phyloP scores from a whole-genome alignment of 2,329 filamentous ascomycete genomes.

The Fusarium incarnatum region DNA sequence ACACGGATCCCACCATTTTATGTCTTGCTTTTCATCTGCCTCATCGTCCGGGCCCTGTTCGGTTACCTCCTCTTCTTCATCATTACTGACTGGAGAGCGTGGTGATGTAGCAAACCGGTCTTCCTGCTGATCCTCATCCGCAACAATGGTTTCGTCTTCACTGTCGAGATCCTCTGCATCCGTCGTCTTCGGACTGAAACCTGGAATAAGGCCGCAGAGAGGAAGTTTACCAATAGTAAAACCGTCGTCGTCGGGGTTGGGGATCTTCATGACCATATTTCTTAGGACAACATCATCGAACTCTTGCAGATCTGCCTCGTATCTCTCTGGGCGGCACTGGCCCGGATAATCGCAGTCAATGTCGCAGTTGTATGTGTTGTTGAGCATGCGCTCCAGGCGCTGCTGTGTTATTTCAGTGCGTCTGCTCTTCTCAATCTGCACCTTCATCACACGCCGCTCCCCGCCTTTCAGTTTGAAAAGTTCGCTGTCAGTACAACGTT shows the following conservation, averaged over 20 bases:
- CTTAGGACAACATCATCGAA: not conserved
- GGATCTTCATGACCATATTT: not conserved
- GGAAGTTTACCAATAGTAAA: not conserved
- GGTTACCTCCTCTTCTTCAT: not conserved
- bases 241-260: not conserved
- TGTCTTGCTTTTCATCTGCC: not conserved
- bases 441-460: not conserved
- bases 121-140: constrained; percentile 9
- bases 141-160: constrained; percentile 10
- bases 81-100: not conserved
- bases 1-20: not conserved
- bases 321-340: constrained; percentile 34
- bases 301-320: not conserved
- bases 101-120: constrained; percentile 4
- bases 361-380: constrained; percentile 31
- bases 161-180: not conserved
- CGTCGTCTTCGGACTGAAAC: not conserved
- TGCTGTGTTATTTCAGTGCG: not conserved
- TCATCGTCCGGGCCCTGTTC: not conserved
- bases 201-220: constrained; percentile 24
- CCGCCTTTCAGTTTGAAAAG: not conserved
- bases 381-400: constrained; percentile 13
- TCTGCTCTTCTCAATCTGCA: not conserved
- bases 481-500: not conserved
- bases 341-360: constrained; percentile 43